phyloP scores from a whole-genome alignment of 768 basidiomycete genomes.

The Rickenella mellea region DNA sequence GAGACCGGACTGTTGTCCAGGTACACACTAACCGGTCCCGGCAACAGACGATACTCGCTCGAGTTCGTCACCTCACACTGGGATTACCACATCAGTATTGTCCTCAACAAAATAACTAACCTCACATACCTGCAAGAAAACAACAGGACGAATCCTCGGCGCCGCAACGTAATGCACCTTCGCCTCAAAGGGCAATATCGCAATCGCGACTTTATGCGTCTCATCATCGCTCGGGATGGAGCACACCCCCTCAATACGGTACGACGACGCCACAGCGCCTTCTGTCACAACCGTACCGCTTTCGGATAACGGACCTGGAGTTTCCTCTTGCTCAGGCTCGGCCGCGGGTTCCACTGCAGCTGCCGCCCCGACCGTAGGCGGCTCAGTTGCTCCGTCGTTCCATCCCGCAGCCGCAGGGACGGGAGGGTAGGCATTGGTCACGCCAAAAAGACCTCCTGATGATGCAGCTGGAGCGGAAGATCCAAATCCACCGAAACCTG shows the following conservation, averaged over 20 bases:
- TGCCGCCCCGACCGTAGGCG: conserved; percentile 1
- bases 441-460: background rate
- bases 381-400: background rate
- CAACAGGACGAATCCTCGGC: conserved; percentile 10
- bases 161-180: conserved; percentile 16
- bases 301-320: conserved; percentile 17
- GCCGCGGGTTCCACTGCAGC: background rate
- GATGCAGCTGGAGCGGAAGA: background rate
- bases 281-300: conserved; percentile 37
- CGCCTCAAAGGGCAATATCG: conserved; percentile 14
- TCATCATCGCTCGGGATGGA: conserved; percentile 46
- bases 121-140: conserved; percentile 30
- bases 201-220: conserved; percentile 28
- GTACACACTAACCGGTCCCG: conserved; percentile 19
- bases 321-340: background rate
- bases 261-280: conserved; percentile 43
- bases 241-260: conserved; percentile 37
- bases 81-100: conserved; percentile 4
- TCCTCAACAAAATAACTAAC: background rate
- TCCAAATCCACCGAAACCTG: background rate
- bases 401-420: background rate
- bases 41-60: conserved; percentile 15
- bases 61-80: conserved; percentile 18
- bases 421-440: background rate
- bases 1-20: conserved; percentile 20